Percentiles rank a stretch among this genome's conserved stretches.
Conservation (phyloP, 2,329 filamentous ascomycete species). For the Stachybotrys elegans region DNA sequence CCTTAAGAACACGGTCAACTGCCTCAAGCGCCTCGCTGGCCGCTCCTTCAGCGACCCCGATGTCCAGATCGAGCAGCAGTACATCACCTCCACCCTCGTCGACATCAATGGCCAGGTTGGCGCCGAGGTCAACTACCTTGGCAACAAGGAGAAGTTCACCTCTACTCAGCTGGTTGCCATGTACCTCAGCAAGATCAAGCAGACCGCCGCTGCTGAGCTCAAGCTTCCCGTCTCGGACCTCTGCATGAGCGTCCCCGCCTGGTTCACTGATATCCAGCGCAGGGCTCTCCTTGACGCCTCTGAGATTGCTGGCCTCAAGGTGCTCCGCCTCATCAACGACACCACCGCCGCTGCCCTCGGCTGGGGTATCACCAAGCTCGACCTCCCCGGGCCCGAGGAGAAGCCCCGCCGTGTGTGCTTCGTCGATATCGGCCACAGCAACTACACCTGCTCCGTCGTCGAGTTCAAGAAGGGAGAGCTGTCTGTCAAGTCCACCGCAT, state of each 20-base stretch:
- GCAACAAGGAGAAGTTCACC: conserved; percentile 94
- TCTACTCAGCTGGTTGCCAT: conserved; percentile 90
- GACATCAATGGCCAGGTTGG: conserved; percentile 93
- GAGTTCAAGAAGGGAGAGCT: conserved; percentile 98
- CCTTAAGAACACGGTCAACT: conserved; percentile 96
- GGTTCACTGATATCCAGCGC: conserved; percentile 95
- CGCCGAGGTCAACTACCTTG: conserved; percentile 86
- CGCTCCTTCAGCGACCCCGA: conserved; percentile 86
- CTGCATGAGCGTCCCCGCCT: conserved; percentile 89
- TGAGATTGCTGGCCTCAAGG: conserved; percentile 89
- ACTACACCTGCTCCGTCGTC: conserved; percentile 90
- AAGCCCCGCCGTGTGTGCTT: conserved; percentile 87
- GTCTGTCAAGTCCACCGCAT: conserved; percentile 85
- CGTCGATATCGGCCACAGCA: conserved; percentile 92
- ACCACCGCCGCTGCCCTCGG: conserved; percentile 93
- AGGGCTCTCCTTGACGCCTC: conserved; percentile 84
- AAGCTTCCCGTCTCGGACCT: conserved; percentile 89
- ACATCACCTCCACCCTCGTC: conserved; percentile 77
- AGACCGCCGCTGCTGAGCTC: conserved; percentile 80
- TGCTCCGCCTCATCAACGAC: conserved; percentile 94
- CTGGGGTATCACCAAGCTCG: conserved; percentile 96
- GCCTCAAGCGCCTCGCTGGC: conserved; percentile 87
- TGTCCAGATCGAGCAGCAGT: conserved; percentile 87
- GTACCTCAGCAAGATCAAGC: conserved; percentile 92
- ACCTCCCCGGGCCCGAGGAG: conserved; percentile 84